Conservation (phyloP, 2,329 filamentous ascomycete species). For the Phoma sp. region DNA sequence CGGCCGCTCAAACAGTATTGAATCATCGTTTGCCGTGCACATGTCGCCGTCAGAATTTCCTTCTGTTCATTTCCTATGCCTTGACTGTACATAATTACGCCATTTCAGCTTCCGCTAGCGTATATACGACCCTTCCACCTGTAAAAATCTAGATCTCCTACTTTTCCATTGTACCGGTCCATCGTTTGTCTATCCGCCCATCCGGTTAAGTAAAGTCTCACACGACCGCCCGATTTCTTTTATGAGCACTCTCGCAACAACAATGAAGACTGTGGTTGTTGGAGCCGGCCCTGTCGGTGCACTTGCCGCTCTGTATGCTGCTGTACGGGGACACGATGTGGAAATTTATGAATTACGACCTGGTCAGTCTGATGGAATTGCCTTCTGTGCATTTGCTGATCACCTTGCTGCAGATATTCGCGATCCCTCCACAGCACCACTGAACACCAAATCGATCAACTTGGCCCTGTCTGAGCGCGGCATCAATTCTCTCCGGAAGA, state of each 20-base stretch:
- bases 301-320: conserved; percentile 89
- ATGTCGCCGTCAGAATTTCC: conserved; percentile 9
- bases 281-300: conserved; percentile 94
- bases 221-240: conserved; percentile 10
- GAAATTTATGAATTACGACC: conserved; percentile 92
- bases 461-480: conserved; percentile 91
- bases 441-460: conserved; percentile 99
- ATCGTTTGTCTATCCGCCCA: conserved; percentile 8
- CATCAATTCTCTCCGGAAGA: conserved; percentile 81
- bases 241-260: neutral
- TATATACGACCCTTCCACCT: conserved; percentile 1
- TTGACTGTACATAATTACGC: conserved; percentile 11
- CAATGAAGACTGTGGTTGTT: conserved; percentile 75
- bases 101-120: neutral
- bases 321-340: conserved; percentile 83
- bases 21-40: conserved; percentile 18
- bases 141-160: conserved; percentile 10
- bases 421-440: conserved; percentile 77
- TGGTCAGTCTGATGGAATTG: conserved; percentile 63
- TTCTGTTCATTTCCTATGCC: neutral
- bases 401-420: conserved; percentile 72
- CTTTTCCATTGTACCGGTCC: conserved; percentile 16
- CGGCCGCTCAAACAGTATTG: conserved; percentile 13
- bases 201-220: conserved; percentile 13
- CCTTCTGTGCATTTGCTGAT: neutral